Percentiles rank a stretch among this genome's conserved stretches.
Conservation (phyloP, 345 rosid genomes). For the Eutrema japonicum region DNA sequence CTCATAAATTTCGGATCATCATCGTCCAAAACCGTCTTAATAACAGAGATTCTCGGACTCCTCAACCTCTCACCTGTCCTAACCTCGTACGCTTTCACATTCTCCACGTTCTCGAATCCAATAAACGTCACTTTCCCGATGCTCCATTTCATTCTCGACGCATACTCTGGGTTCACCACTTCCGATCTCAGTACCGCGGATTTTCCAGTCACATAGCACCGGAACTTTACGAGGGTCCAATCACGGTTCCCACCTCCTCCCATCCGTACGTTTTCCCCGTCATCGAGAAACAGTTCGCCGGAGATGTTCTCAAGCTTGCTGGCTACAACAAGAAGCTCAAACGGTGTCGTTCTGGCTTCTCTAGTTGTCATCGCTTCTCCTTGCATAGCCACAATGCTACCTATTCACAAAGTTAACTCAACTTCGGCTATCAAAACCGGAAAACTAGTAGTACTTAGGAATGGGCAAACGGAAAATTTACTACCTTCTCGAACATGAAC, state of each 20-base stretch:
- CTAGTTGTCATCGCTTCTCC: slow-evolving; percentile 64
- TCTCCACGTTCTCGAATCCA: slow-evolving; percentile 48
- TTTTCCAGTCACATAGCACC: slow-evolving; percentile 39
- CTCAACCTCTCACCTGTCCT: slow-evolving; percentile 20
- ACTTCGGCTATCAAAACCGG: background rate
- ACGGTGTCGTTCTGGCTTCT: slow-evolving; percentile 59
- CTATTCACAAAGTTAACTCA: slow-evolving; percentile 22
- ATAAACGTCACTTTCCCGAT: slow-evolving; percentile 58
- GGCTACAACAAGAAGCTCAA: slow-evolving; percentile 55
- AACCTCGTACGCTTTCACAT: slow-evolving; percentile 40
- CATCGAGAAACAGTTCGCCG: slow-evolving; percentile 68
- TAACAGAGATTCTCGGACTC: slow-evolving; percentile 25
- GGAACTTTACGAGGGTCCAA: slow-evolving; percentile 60
- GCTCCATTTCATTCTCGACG: slow-evolving; percentile 54
- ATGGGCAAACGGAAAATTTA: background rate
- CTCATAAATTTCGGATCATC: slow-evolving; percentile 37
- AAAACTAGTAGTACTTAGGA: background rate
- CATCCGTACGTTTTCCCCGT: slow-evolving; percentile 62
- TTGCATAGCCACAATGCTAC: slow-evolving; percentile 69
- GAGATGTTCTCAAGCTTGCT: slow-evolving; percentile 48
- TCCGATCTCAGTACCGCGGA: slow-evolving; percentile 44
- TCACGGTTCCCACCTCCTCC: slow-evolving; percentile 55
- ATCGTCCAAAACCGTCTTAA: slow-evolving; percentile 27
- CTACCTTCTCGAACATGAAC: slow-evolving; percentile 67
- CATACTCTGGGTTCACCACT: slow-evolving; percentile 58